Percentiles rank a stretch among this genome's conserved stretches.
Evolutionary conservation across 2,329 filamentous ascomycete genomes (phyloP).

Genomic region (Alternaria sp.): DNA sequence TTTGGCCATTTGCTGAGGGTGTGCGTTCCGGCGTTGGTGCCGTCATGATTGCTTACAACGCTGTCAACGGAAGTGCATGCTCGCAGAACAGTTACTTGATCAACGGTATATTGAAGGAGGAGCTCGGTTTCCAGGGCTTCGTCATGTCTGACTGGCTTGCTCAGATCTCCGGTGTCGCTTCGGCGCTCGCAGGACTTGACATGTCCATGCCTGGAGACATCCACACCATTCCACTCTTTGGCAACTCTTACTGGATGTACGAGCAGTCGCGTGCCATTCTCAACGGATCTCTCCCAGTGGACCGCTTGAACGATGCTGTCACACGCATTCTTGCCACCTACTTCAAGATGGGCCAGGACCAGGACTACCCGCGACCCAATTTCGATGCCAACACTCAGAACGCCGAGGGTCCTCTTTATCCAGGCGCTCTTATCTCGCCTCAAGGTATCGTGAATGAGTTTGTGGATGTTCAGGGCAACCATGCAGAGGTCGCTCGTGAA

Average conservation of each 20-base stretch:
- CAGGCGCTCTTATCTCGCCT: slow-evolving; percentile 60
- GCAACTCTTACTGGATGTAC: slow-evolving; percentile 69
- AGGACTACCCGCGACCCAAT: slow-evolving; percentile 52
- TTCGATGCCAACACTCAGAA: slow-evolving; percentile 47
- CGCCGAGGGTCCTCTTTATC: slow-evolving; percentile 45
- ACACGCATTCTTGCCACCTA: slow-evolving; percentile 85
- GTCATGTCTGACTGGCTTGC: slow-evolving; percentile 86
- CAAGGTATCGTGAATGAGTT: slow-evolving; percentile 72
- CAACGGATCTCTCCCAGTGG: slow-evolving; percentile 82
- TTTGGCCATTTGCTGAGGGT: slow-evolving; percentile 85
- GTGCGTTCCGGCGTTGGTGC: slow-evolving; percentile 77
- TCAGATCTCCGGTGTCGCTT: slow-evolving; percentile 80
- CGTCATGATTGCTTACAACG: slow-evolving; percentile 81
- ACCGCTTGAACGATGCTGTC: slow-evolving; percentile 85
- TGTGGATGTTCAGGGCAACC: slow-evolving; percentile 64
- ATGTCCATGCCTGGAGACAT: slow-evolving; percentile 79
- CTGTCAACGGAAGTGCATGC: slow-evolving; percentile 63
- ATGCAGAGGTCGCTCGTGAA: slow-evolving; percentile 58
- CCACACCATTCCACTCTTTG: slow-evolving; percentile 52
- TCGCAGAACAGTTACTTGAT: slow-evolving; percentile 78
- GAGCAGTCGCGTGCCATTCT: slow-evolving; percentile 78
- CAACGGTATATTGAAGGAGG: slow-evolving; percentile 84
- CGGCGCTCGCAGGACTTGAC: slow-evolving; percentile 82
- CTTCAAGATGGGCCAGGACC: slow-evolving; percentile 65
- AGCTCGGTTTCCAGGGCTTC: slow-evolving; percentile 77